A percentile compares a stretch with the other conserved stretches of the same genome.
phyloP scores from a whole-genome alignment of 2,329 filamentous ascomycete genomes.

The Penicillium sp. region DNA sequence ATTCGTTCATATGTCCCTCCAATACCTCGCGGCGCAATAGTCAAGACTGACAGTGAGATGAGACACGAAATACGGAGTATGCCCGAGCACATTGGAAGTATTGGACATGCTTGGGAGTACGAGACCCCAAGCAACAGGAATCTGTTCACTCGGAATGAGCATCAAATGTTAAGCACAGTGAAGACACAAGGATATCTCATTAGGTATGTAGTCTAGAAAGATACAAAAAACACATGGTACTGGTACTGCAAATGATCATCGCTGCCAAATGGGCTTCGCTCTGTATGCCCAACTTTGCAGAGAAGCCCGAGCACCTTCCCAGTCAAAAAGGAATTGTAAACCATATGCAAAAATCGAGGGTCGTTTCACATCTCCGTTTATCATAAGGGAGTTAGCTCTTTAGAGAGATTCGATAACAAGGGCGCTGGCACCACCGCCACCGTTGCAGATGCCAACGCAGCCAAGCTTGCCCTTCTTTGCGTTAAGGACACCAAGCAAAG shows the following conservation, averaged over 20 bases:
- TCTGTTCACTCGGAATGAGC: neutral
- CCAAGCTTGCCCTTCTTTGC: conserved; percentile 93
- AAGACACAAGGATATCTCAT: conserved; percentile 10
- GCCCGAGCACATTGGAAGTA: too few relatives aligned
- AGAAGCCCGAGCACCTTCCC: conserved; percentile 2
- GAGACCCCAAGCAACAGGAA: too few relatives aligned
- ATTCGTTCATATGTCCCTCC: conserved; percentile 13
- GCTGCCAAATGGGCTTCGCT: neutral
- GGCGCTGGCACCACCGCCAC: conserved; percentile 90
- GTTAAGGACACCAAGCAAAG: conserved; percentile 79
- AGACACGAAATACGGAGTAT: neutral
- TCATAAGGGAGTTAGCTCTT: conserved; percentile 15
- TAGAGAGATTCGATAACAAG: conserved; percentile 72
- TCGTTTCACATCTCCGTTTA: conserved; percentile 24
- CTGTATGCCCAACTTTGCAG: conserved; percentile 1
- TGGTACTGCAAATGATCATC: neutral
- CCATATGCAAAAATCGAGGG: conserved; percentile 13
- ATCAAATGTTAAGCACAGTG: neutral
- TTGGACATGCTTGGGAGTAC: neutral
- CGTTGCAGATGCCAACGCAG: conserved; percentile 94
- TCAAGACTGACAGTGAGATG: neutral
- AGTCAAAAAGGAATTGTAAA: conserved; percentile 7
- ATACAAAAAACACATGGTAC: neutral
- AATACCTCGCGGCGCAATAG: neutral
- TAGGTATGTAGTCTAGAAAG: conserved; percentile 7